Base-by-base conservation (phyloP, 2,329 filamentous ascomycete genomes). In the Colletotrichum sansevieriae region DNA sequence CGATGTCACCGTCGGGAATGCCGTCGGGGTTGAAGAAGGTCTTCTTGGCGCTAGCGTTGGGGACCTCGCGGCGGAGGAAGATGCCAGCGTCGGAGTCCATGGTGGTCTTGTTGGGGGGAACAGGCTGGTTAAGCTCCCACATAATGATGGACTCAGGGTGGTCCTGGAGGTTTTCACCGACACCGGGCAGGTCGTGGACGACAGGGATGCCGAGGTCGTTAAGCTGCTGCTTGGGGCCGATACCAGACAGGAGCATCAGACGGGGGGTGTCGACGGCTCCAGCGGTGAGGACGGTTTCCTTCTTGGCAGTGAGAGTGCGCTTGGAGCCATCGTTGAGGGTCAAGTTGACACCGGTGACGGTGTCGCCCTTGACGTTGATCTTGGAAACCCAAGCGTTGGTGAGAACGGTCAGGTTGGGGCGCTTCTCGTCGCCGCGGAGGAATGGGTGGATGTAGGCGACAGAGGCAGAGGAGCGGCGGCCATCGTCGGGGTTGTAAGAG, bases 371-470 rank as follows among this genome's bases (percentile, higher is more conserved):
- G 60, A 97, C 87, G 74, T 95, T 92, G 77, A 97, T 82, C 79
- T 91, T 92, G 78, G 89, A 92, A 70, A 97, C 94, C 90, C 93
- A 96, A 29, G 94, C 92, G 76, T 97, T 91, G 76, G 94, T 97
- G 68, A 97, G 84, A 70, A 97, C 86, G 43, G 92, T 96, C 78
- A 97, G 81, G 82, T 97, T 97, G 13, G 92, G 89, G 65, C 93
- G 87, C 78, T 90, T 88, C 85, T 97, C 93, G 55, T 94, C 91
- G 46, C 93, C 93, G 46, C 91, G 89, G 60, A 97, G 87, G 75
- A 97, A 94, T 41, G 94, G 94, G 81, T 97, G 94, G 76, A 97
- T 95, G 82, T 97, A 97, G 18, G 94, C 94, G 22, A 97, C 94
- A 67, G 91, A 94, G 68, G 94, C 94, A 77, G 92, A 95, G 83